Percentiles rank a stretch among this genome's conserved stretches.
These are phyloP conservation scores for Penicillium concentricum DNA, from an alignment of 2,329 filamentous ascomycete species.

Conservation along the genomic window DNA sequence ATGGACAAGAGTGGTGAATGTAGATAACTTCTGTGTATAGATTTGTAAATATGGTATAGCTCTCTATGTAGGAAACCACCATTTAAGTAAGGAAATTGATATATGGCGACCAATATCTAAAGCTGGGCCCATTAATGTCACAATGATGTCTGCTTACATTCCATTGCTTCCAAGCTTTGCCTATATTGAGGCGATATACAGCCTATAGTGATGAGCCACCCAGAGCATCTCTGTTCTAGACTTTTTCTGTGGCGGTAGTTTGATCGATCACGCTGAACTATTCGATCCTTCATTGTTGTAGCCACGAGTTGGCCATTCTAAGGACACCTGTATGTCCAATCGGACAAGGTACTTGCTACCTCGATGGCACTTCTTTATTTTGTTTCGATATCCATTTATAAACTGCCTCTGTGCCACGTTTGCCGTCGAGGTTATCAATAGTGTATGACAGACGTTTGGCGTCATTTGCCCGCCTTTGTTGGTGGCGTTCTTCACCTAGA, in stretches of 20 bases:
- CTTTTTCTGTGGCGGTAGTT: not conserved
- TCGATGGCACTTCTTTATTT: not conserved
- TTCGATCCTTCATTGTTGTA: not conserved
- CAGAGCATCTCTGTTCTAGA: not conserved
- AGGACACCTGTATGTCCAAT: not conserved
- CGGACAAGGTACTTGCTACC: not conserved
- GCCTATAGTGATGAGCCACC: not conserved
- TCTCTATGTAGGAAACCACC: not conserved
- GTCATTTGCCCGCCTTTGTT: not conserved
- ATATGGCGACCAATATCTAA: not conserved
- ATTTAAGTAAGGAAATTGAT: constrained; percentile 1
- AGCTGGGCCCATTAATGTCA: not conserved
- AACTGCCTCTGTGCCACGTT: not conserved
- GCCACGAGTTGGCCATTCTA: not conserved
- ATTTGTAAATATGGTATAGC: not conserved
- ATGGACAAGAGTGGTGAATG: not conserved
- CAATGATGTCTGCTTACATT: constrained; percentile 2
- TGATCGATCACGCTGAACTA: not conserved
- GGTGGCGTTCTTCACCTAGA: not conserved
- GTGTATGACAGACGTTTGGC: not conserved
- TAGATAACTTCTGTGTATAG: not conserved
- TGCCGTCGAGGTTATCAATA: not conserved
- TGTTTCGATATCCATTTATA: not conserved
- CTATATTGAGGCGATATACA: not conserved
- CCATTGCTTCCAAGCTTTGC: not conserved